A percentile compares a stretch with the other conserved stretches of the same genome.
Evolutionary conservation across 805 yeast species (phyloP).

Genomic region (Wickerhamomyces tratensis): DNA sequence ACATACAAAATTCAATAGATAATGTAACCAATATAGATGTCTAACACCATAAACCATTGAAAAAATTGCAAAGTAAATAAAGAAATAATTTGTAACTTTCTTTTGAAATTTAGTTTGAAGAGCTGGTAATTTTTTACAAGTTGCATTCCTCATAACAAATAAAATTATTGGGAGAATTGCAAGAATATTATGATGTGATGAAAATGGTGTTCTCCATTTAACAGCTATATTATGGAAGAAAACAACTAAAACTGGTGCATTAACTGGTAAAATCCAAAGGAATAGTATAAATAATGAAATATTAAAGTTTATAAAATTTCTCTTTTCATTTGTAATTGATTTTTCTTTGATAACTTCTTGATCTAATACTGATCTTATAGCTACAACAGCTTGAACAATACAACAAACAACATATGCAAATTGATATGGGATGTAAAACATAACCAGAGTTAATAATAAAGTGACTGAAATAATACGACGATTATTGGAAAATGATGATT

Average conservation of each 20-base stretch:
- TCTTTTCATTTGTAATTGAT: constrained; percentile 7
- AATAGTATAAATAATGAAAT: constrained; percentile 54
- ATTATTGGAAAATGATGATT: constrained; percentile 4
- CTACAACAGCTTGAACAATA: constrained; percentile 46
- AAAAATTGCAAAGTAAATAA: constrained; percentile 49
- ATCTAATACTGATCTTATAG: constrained; percentile 25
- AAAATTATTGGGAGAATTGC: constrained; percentile 68
- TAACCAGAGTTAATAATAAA: constrained; percentile 34
- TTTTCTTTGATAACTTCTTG: constrained; percentile 7
- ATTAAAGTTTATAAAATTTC: constrained; percentile 45
- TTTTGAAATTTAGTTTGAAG: constrained; percentile 17
- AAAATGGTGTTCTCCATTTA: constrained; percentile 76
- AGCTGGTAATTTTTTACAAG: constrained; percentile 37
- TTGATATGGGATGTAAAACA: constrained; percentile 72
- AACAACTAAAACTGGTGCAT: constrained; percentile 69
- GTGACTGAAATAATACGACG: constrained; percentile 24
- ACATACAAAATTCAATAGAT: constrained; percentile 56
- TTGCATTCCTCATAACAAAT: constrained; percentile 43
- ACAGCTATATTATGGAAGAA: constrained; percentile 73
- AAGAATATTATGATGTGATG: constrained; percentile 76
- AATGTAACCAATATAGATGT: constrained; percentile 80
- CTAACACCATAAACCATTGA: constrained; percentile 66
- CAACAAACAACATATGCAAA: constrained; percentile 58
- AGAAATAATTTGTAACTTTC: constrained; percentile 24
- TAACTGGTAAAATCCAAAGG: constrained; percentile 73